Conservation (phyloP, 345 rosid genomes). For the thale cress (Arabidopsis thaliana) region TAIR10.1 NC_003075.7:7722501-7723000, state of each 20-base stretch:
- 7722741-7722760: background rate
- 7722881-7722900: background rate
- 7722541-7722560: slow-evolving; percentile 72
- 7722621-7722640: slow-evolving; percentile 91
- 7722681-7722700: no score
- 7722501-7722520: slow-evolving; percentile 65
- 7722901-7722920: background rate
- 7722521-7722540: slow-evolving; percentile 53
- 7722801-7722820: background rate
- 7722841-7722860: background rate
- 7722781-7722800: background rate
- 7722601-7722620: slow-evolving; percentile 84
- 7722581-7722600: slow-evolving; percentile 73
- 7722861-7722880: background rate
- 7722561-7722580: slow-evolving; percentile 74
- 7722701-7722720: background rate
- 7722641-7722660: slow-evolving; percentile 47
- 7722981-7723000: slow-evolving; percentile 92
- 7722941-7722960: slow-evolving; percentile 75
- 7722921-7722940: slow-evolving; percentile 54
- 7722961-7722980: slow-evolving; percentile 71
- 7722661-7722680: background rate
- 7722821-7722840: slow-evolving; percentile 3
- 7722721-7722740: background rate
- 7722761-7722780: slow-evolving; percentile 4